Percentiles rank a stretch among this genome's conserved stretches.
phyloP scores from a whole-genome alignment of 768 basidiomycete genomes.

The Lentinus brumalis region DNA sequence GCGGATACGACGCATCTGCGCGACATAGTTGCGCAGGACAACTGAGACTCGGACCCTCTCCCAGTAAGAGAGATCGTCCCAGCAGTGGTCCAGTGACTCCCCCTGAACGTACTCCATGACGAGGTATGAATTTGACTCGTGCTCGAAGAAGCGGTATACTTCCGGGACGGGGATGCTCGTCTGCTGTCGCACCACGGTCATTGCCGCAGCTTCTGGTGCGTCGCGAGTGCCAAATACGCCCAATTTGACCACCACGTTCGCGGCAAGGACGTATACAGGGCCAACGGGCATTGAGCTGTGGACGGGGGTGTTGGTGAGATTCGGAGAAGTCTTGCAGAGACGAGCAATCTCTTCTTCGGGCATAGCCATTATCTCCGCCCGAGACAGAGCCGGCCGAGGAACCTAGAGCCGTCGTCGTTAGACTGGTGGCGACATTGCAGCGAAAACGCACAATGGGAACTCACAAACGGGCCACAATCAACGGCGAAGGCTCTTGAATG shows the following conservation, averaged over 20 bases:
- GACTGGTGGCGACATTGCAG: neutral
- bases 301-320: neutral
- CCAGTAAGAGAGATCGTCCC: constrained; percentile 17
- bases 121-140: neutral
- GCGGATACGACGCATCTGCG: constrained; percentile 17
- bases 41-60: constrained; percentile 13
- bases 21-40: constrained; percentile 19
- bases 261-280: constrained; percentile 9
- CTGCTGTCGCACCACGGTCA: neutral
- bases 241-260: constrained; percentile 7
- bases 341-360: constrained; percentile 1
- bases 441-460: neutral
- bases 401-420: neutral
- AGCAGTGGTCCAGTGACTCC: constrained; percentile 3
- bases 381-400: neutral
- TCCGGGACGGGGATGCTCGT: constrained; percentile 14
- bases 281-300: neutral
- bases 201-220: constrained; percentile 1
- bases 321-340: constrained; percentile 2
- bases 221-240: neutral
- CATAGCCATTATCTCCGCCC: neutral
- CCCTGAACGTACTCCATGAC: constrained; percentile 19
- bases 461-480: neutral
- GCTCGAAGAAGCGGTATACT: constrained; percentile 22
- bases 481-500: neutral